These are phyloP conservation scores for Platanthera guangdongensis DNA, from an alignment of 106 monocot genomes.

Conservation along the genomic window DNA sequence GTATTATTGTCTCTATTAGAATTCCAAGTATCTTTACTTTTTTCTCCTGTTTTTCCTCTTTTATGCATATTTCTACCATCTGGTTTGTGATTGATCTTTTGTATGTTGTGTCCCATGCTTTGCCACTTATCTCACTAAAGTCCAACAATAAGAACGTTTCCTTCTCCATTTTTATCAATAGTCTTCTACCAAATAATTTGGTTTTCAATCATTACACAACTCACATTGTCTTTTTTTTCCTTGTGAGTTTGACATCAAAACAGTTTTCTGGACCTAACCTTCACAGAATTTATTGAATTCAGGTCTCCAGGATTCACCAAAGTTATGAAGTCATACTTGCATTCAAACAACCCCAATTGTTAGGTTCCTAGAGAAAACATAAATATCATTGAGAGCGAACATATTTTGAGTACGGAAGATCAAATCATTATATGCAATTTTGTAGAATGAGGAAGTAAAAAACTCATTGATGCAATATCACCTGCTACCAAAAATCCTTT, in stretches of 20 bases:
- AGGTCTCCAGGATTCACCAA: neutral
- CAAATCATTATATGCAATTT: neutral
- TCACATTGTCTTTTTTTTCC: neutral
- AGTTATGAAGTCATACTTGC: neutral
- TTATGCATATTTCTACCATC: too few relatives aligned
- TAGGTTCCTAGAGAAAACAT: neutral
- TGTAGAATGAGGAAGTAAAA: neutral
- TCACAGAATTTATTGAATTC: neutral
- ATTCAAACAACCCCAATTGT: neutral
- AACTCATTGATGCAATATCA: neutral
- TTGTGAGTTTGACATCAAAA: neutral
- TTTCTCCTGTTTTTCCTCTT: too few relatives aligned
- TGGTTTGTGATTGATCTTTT: too few relatives aligned
- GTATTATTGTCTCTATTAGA: too few relatives aligned
- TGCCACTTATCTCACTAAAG: too few relatives aligned
- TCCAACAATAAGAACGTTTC: too few relatives aligned
- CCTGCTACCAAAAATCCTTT: too few relatives aligned
- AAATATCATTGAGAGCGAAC: neutral
- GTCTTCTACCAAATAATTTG: neutral
- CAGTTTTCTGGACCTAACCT: neutral
- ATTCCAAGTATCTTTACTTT: too few relatives aligned
- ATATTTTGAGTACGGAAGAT: neutral
- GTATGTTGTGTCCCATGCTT: neutral
- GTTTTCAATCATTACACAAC: neutral
- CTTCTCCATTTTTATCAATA: neutral